phyloP scores from a whole-genome alignment of 2,329 filamentous ascomycete genomes.

The Emydomyces testavorans region DNA sequence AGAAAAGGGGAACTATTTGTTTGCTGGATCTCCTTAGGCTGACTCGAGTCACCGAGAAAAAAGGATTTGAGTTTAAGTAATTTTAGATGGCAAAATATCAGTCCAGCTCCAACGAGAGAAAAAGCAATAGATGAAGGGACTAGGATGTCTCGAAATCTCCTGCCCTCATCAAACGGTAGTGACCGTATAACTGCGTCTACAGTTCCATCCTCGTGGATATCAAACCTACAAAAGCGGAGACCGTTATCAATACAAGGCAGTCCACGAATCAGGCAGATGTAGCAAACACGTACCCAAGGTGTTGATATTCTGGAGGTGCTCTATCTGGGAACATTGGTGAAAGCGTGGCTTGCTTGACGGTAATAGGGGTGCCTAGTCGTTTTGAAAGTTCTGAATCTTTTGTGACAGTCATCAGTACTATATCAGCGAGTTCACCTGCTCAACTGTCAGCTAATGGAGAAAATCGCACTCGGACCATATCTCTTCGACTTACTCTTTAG shows the following conservation, averaged over 20 bases:
- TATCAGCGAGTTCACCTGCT: not conserved
- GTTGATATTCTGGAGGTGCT: constrained; percentile 11
- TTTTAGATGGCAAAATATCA: constrained; percentile 3
- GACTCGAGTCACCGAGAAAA: not conserved
- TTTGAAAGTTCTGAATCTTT: not conserved
- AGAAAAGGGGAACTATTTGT: not conserved
- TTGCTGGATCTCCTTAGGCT: not conserved
- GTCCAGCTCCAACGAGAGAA: constrained; percentile 1
- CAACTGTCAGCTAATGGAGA: not conserved
- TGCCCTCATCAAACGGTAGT: constrained; percentile 12
- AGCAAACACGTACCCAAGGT: constrained; percentile 13
- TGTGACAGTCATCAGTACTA: not conserved
- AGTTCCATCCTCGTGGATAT: constrained; percentile 11
- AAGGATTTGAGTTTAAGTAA: not conserved
- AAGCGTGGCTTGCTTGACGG: not conserved
- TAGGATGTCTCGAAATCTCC: constrained; percentile 12
- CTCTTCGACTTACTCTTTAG: not conserved
- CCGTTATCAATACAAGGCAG: not conserved
- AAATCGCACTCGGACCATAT: not conserved
- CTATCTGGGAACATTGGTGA: constrained; percentile 6
- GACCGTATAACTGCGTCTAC: constrained; percentile 5
- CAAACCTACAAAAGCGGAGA: constrained; percentile 2
- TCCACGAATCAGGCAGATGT: not conserved
- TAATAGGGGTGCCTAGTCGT: constrained; percentile 3
- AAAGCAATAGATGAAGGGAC: not conserved